Evolutionary conservation across 2,329 filamentous ascomycete species (phyloP).

Genomic region (Nemania sp.): DNA sequence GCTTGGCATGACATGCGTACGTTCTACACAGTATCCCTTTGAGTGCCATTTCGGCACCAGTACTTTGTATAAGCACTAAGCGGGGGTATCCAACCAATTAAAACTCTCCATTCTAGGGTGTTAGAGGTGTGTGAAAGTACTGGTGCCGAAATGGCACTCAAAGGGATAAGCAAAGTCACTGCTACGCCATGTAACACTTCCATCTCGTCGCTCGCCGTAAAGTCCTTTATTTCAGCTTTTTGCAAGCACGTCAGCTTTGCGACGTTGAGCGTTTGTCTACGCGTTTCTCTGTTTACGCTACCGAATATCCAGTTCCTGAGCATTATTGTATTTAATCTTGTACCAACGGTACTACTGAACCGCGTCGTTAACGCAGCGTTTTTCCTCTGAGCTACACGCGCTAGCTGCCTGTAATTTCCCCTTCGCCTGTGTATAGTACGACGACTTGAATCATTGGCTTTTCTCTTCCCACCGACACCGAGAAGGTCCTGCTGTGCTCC

Average conservation of each 20-base stretch:
- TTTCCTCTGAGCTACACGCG: not conserved
- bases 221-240: constrained; percentile 12
- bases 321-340: constrained; percentile 13
- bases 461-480: no score
- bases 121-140: no score
- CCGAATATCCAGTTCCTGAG: constrained; percentile 11
- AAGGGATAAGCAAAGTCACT: no score
- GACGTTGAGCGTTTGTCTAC: constrained; percentile 1
- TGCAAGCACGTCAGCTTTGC: constrained; percentile 4
- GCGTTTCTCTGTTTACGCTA: constrained; percentile 11
- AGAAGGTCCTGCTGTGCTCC: not conserved
- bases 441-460: not conserved
- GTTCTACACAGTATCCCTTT: not conserved
- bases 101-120: no score
- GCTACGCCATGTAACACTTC: no score
- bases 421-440: constrained; percentile 14
- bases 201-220: no score
- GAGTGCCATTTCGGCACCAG: no score
- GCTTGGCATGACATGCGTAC: constrained; percentile 10
- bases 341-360: constrained; percentile 5
- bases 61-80: no score
- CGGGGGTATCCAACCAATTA: no score
- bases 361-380: not conserved
- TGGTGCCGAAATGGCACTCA: no score
- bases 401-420: constrained; percentile 1